phyloP scores from a whole-genome alignment of 305 asterid genomes.

The Euphrasia arctica region DNA sequence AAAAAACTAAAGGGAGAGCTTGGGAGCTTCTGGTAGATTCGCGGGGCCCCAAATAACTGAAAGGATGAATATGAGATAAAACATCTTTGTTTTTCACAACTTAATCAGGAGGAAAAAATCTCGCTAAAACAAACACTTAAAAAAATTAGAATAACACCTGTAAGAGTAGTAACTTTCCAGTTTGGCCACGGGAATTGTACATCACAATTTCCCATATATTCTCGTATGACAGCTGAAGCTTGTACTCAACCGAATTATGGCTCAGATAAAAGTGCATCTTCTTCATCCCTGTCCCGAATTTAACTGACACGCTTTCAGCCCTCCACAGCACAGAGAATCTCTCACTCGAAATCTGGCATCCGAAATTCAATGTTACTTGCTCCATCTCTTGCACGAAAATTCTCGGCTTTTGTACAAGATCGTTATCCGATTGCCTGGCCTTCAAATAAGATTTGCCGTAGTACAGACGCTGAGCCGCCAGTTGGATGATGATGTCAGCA shows the following conservation, averaged over 20 bases:
- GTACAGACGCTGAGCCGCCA: slow-evolving; percentile 38
- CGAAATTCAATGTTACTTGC: slow-evolving; percentile 45
- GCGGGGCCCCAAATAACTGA: slow-evolving; percentile 79
- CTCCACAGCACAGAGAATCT: slow-evolving; percentile 60
- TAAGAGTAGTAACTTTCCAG: slow-evolving; percentile 45
- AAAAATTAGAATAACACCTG: slow-evolving; percentile 45
- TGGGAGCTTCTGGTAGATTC: slow-evolving; percentile 52
- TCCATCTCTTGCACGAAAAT: slow-evolving; percentile 37
- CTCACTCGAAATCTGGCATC: slow-evolving; percentile 55
- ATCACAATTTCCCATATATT: slow-evolving; percentile 68
- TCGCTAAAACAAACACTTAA: not conserved
- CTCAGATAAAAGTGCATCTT: slow-evolving; percentile 44
- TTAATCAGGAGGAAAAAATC: not conserved
- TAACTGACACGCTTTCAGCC: slow-evolving; percentile 32
- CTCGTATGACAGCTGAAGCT: slow-evolving; percentile 67
- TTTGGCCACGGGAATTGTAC: slow-evolving; percentile 30
- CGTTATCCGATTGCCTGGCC: slow-evolving; percentile 40
- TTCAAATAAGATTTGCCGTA: slow-evolving; percentile 51
- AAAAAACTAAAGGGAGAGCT: slow-evolving; percentile 38
- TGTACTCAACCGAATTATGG: slow-evolving; percentile 34
- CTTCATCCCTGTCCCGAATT: slow-evolving; percentile 60
- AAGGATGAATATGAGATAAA: slow-evolving; percentile 25
- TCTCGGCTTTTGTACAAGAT: slow-evolving; percentile 31
- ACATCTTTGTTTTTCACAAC: too few species aligned
- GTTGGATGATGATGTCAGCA: slow-evolving; percentile 36